Percentiles rank a stretch among this genome's conserved stretches.
Conservation (phyloP, 2,329 filamentous ascomycete genomes). For the Trichoderma harzianum region DNA sequence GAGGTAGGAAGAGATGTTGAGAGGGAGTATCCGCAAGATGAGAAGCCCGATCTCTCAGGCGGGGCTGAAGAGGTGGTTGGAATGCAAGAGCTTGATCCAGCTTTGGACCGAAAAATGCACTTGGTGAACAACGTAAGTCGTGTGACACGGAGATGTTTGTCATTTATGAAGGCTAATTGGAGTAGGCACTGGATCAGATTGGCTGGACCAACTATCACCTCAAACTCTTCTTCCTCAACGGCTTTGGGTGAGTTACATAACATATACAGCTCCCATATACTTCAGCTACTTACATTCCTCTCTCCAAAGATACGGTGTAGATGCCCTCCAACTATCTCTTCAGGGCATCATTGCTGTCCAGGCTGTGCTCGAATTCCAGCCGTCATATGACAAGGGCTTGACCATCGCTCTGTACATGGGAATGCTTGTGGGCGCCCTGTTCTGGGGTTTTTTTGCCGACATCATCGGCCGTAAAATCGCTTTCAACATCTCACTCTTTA, state of each 20-base stretch:
- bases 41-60: neutral
- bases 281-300: neutral
- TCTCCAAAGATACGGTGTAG: constrained; percentile 33
- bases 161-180: neutral
- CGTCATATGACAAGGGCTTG: constrained; percentile 48
- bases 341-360: constrained; percentile 56
- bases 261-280: neutral
- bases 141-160: neutral
- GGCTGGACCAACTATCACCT: constrained; percentile 50
- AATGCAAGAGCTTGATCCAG: constrained; percentile 14
- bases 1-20: neutral
- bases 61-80: constrained; percentile 5
- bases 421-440: constrained; percentile 51
- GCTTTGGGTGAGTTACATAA: constrained; percentile 43
- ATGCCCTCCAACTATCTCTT: constrained; percentile 53
- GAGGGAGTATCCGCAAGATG: neutral
- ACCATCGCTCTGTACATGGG: constrained; percentile 54
- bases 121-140: constrained; percentile 20
- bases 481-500: constrained; percentile 61
- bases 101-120: constrained; percentile 18
- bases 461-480: constrained; percentile 62
- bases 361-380: constrained; percentile 46
- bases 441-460: constrained; percentile 63
- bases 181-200: constrained; percentile 45
- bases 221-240: constrained; percentile 59